Evolutionary conservation across 805 yeast species (phyloP).

Genomic region (Ogataea glucozyma): DNA sequence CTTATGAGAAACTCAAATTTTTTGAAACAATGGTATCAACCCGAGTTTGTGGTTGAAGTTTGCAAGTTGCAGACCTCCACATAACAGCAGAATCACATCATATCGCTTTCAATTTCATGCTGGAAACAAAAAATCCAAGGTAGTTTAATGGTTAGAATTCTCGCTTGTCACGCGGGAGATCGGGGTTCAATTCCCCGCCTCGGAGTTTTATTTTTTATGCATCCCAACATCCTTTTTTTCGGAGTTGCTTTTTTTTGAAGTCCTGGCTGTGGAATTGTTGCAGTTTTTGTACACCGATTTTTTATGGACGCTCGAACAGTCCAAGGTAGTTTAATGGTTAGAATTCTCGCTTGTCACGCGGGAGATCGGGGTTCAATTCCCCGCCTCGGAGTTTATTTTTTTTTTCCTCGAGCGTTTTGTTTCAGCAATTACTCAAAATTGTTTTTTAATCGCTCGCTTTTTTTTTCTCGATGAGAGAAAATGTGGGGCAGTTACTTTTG

Average conservation of each 20-base stretch:
- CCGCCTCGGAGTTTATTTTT: conserved; percentile 38
- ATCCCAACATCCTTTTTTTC: too few species aligned
- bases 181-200: conserved; percentile 46
- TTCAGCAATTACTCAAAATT: background rate
- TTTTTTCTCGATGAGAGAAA: too few species aligned
- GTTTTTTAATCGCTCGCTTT: background rate
- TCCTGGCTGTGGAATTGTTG: too few species aligned
- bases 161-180: conserved; percentile 47
- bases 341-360: conserved; percentile 47
- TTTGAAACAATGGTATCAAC: too few species aligned
- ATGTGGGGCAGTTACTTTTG: too few species aligned
- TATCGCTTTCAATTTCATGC: background rate
- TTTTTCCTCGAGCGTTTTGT: background rate
- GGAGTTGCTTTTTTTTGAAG: background rate
- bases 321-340: conserved; percentile 34
- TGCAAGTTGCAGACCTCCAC: background rate
- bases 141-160: conserved; percentile 40
- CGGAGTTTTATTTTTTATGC: conserved; percentile 33
- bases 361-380: conserved; percentile 46
- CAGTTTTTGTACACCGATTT: background rate
- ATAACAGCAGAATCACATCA: background rate
- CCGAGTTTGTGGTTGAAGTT: background rate
- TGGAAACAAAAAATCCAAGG: background rate
- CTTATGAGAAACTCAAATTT: too few species aligned
- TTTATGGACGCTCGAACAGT: background rate